Evolutionary conservation across 768 basidiomycete species (phyloP).

Genomic region (Trametopsis cervina): DNA sequence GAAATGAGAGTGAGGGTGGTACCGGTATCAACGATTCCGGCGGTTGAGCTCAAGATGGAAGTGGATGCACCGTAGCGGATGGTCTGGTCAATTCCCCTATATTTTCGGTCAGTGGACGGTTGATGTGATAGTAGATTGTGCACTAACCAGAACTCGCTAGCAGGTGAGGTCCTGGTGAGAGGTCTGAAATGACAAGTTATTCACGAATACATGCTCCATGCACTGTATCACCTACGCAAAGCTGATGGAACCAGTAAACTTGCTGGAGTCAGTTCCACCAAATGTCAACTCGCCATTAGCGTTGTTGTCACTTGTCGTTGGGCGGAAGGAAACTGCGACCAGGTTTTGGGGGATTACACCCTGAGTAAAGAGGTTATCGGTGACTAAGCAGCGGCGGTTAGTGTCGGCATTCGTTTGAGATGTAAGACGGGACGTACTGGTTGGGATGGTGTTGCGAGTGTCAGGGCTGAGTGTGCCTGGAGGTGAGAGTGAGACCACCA

Average conservation of each 20-base stretch:
- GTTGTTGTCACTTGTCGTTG: slow-evolving; percentile 13
- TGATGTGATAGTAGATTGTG: neutral
- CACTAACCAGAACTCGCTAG: slow-evolving; percentile 13
- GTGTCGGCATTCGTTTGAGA: neutral
- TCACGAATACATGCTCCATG: neutral
- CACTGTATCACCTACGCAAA: slow-evolving; percentile 10
- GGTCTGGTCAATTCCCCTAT: slow-evolving; percentile 21
- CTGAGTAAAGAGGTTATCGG: slow-evolving; percentile 27
- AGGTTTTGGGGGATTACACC: slow-evolving; percentile 19
- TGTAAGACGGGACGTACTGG: slow-evolving; percentile 29
- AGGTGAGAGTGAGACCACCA: neutral
- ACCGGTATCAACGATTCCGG: slow-evolving; percentile 25
- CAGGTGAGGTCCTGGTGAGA: slow-evolving; percentile 16
- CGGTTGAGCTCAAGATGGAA: slow-evolving; percentile 16
- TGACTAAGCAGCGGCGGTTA: slow-evolving; percentile 29
- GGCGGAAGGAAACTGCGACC: slow-evolving; percentile 25
- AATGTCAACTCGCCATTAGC: slow-evolving; percentile 19
- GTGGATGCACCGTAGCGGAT: slow-evolving; percentile 20
- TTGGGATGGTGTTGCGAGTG: slow-evolving; percentile 4
- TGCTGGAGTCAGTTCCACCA: slow-evolving; percentile 16
- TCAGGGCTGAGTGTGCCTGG: slow-evolving; percentile 14
- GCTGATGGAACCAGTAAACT: slow-evolving; percentile 24
- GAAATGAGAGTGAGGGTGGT: slow-evolving; percentile 19
- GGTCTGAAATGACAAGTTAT: slow-evolving; percentile 11
- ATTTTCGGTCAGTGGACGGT: neutral